Percentiles rank a stretch among this genome's conserved stretches.
Evolutionary conservation across 2,329 filamentous ascomycete species (phyloP).

Genomic region (Juglanconis juglandina): DNA sequence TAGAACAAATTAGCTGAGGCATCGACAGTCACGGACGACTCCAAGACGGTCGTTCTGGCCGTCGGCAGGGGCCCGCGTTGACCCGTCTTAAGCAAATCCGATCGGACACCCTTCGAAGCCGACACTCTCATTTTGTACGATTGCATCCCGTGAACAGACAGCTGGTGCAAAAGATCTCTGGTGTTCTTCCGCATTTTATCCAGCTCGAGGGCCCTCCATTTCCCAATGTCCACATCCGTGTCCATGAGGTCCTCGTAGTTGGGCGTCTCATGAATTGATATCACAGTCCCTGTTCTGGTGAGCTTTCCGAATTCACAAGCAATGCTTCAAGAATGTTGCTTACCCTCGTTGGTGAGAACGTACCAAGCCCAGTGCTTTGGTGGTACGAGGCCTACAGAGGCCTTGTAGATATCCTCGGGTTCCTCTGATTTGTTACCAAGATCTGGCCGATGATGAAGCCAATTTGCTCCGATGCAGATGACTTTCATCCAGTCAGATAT

Average conservation of each 20-base stretch:
- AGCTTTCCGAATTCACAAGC: slow-evolving; percentile 13
- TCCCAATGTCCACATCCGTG: slow-evolving; percentile 19
- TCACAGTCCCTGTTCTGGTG: slow-evolving; percentile 54
- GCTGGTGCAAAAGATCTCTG: slow-evolving; percentile 34
- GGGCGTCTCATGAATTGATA: slow-evolving; percentile 65
- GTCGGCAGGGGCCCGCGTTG: background rate
- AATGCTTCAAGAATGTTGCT: slow-evolving; percentile 13
- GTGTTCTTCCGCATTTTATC: slow-evolving; percentile 37
- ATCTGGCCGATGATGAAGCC: slow-evolving; percentile 42
- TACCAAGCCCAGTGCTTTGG: slow-evolving; percentile 66
- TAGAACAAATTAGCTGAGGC: slow-evolving; percentile 61
- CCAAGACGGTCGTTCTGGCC: slow-evolving; percentile 7
- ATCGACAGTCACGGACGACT: slow-evolving; percentile 37
- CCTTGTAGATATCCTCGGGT: background rate
- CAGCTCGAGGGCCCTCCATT: slow-evolving; percentile 29
- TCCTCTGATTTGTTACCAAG: slow-evolving; percentile 7
- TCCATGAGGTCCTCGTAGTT: slow-evolving; percentile 27
- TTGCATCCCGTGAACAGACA: slow-evolving; percentile 36
- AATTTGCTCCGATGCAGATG: slow-evolving; percentile 70
- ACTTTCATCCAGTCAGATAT: slow-evolving; percentile 36
- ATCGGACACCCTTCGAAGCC: slow-evolving; percentile 38
- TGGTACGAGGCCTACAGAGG: slow-evolving; percentile 29
- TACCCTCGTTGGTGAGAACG: slow-evolving; percentile 62
- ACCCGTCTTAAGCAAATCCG: slow-evolving; percentile 22
- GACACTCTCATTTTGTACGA: slow-evolving; percentile 36